A percentile compares a stretch with the other conserved stretches of the same genome.
Evolutionary conservation across 495 filamentous ascomycete genomes (phyloP).

Genomic region (Terfezia boudieri): DNA sequence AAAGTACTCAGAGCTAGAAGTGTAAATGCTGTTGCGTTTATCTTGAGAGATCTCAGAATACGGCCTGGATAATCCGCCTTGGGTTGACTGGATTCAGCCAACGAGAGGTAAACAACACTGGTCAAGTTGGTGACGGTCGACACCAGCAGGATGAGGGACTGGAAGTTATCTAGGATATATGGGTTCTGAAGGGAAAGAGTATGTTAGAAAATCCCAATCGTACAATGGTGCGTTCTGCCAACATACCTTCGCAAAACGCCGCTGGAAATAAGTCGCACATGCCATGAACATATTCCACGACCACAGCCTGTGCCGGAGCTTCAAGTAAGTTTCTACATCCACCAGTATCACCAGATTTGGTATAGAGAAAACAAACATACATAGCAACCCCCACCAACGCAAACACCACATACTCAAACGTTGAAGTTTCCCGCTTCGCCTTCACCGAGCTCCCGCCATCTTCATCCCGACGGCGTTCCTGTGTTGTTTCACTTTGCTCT

Average conservation of each 20-base stretch:
- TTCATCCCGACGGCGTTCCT: too few relatives aligned
- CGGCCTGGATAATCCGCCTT: slow-evolving; percentile 65
- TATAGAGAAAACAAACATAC: slow-evolving; percentile 29
- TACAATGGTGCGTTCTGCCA: not conserved
- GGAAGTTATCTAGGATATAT: slow-evolving; percentile 57
- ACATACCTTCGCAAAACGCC: slow-evolving; percentile 40
- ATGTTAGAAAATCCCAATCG: not conserved
- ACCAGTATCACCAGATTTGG: not conserved
- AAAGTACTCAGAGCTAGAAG: slow-evolving; percentile 62
- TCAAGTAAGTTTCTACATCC: not conserved
- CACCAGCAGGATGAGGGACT: slow-evolving; percentile 68
- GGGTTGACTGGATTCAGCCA: slow-evolving; percentile 39
- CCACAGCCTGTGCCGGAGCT: slow-evolving; percentile 8
- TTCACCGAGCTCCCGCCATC: not conserved
- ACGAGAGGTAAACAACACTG: slow-evolving; percentile 46
- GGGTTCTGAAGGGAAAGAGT: slow-evolving; percentile 20
- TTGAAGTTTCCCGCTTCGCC: slow-evolving; percentile 28
- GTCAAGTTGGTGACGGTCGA: slow-evolving; percentile 60
- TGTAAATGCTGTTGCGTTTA: slow-evolving; percentile 49
- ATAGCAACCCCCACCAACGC: slow-evolving; percentile 71
- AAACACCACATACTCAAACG: slow-evolving; percentile 68
- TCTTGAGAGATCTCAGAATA: slow-evolving; percentile 46
- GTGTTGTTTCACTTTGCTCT: not conserved
- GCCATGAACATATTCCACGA: slow-evolving; percentile 96
- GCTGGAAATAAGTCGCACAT: slow-evolving; percentile 77